Conservation (phyloP, 306 rosid genomes). For the Cercis canadensis region DNA sequence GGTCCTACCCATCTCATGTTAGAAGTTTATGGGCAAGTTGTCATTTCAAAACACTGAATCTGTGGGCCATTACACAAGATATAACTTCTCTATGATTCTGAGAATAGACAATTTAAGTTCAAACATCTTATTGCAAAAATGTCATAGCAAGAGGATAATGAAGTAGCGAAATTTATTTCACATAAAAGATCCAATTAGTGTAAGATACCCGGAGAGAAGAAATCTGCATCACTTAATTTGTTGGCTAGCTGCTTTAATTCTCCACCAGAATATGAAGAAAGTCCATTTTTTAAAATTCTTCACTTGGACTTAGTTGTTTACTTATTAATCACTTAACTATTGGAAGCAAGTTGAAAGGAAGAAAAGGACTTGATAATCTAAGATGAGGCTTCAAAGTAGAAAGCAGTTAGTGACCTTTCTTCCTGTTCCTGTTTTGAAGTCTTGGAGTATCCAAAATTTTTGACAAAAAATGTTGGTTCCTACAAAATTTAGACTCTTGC, state of each 20-base stretch:
- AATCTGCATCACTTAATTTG: slow-evolving; percentile 29
- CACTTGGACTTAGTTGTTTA: background rate
- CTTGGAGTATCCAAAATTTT: slow-evolving; percentile 24
- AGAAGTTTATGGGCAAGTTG: slow-evolving; percentile 45
- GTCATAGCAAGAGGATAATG: slow-evolving; percentile 17
- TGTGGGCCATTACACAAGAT: slow-evolving; percentile 38
- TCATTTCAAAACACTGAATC: slow-evolving; percentile 46
- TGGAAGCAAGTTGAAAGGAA: slow-evolving; percentile 29
- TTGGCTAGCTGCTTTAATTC: slow-evolving; percentile 41
- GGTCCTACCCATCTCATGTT: slow-evolving; percentile 57
- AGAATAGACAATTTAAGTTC: slow-evolving; percentile 27
- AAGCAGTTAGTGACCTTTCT: slow-evolving; percentile 27
- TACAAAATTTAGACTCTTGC: no score
- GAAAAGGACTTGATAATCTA: slow-evolving; percentile 35
- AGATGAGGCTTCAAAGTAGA: slow-evolving; percentile 36
- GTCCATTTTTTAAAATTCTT: slow-evolving; percentile 1
- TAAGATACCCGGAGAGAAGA: slow-evolving; percentile 18
- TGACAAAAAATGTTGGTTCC: slow-evolving; percentile 5
- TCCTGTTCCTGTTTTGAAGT: background rate
- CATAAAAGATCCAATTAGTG: slow-evolving; percentile 27
- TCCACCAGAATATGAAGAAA: slow-evolving; percentile 23
- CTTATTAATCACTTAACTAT: background rate
- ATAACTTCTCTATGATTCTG: slow-evolving; percentile 18
- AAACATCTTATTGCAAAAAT: slow-evolving; percentile 11
- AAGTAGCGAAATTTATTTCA: slow-evolving; percentile 18